Percentiles rank a stretch among this genome's conserved stretches.
Conservation (phyloP, 1,284 basidiomycete genomes). For the Apiotrichum akiyoshidainum region DNA sequence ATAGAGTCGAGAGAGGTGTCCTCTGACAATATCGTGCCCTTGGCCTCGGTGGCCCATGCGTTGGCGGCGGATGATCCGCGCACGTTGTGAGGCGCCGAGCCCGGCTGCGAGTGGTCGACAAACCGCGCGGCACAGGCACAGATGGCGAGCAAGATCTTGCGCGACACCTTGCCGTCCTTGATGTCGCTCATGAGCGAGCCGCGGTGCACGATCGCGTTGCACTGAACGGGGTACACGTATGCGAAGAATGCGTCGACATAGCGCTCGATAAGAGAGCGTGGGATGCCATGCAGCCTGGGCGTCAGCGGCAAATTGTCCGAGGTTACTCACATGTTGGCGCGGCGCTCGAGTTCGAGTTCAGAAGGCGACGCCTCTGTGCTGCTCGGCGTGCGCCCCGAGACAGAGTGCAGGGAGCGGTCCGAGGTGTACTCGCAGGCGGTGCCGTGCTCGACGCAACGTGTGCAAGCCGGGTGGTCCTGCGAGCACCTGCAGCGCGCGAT, state of each 20-base stretch:
- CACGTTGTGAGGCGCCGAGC: background rate
- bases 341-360: slow-evolving; percentile 6
- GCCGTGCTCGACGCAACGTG: slow-evolving; percentile 14
- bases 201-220: slow-evolving; percentile 24
- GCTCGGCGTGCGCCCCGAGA: slow-evolving; percentile 9
- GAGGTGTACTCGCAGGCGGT: slow-evolving; percentile 13
- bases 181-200: slow-evolving; percentile 20
- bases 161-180: slow-evolving; percentile 11
- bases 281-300: slow-evolving; percentile 15
- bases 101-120: slow-evolving; percentile 5
- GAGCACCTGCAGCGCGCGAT: slow-evolving; percentile 13
- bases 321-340: background rate
- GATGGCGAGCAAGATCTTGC: slow-evolving; percentile 20
- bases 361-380: slow-evolving; percentile 14
- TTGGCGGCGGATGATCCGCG: slow-evolving; percentile 8
- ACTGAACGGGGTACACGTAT: slow-evolving; percentile 22
- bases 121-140: slow-evolving; percentile 25
- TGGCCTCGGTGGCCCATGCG: slow-evolving; percentile 23
- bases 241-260: slow-evolving; percentile 26
- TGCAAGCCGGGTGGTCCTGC: slow-evolving; percentile 15
- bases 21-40: slow-evolving; percentile 15
- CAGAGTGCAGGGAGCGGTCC: background rate
- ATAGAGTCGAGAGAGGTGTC: slow-evolving; percentile 23
- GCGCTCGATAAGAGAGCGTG: slow-evolving; percentile 15
- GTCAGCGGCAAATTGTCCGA: background rate